phyloP scores from a whole-genome alignment of 176 grass and related monocot species.

The Otatea glauca region DNA sequence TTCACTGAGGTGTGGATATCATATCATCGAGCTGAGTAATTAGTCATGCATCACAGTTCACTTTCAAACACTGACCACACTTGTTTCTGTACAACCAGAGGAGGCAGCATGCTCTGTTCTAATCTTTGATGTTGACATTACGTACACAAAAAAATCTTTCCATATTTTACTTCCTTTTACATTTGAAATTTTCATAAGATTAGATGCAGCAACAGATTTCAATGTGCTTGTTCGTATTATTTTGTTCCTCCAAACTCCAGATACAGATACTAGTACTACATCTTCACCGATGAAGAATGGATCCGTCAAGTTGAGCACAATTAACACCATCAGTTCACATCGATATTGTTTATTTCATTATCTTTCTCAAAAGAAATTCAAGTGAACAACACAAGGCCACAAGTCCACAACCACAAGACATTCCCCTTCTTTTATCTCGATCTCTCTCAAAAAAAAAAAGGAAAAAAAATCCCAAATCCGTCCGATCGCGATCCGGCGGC shows the following conservation, averaged over 20 bases:
- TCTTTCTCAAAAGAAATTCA: background rate
- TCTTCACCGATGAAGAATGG: background rate
- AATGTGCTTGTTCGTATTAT: background rate
- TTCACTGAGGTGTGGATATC: too few species aligned
- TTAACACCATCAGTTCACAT: background rate
- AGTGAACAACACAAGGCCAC: background rate
- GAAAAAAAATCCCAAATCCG: background rate
- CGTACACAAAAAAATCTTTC: background rate
- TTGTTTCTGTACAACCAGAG: background rate
- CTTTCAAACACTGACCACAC: too few species aligned
- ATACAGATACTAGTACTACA: background rate
- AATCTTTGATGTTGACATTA: background rate
- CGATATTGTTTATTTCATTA: background rate
- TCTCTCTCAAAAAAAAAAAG: background rate
- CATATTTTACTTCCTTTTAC: background rate
- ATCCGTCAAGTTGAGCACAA: background rate
- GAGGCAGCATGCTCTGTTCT: too few species aligned
- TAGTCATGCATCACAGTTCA: too few species aligned
- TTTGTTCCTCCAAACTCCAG: background rate
- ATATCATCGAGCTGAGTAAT: too few species aligned
- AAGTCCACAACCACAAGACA: too few species aligned
- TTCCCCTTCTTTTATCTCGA: background rate
- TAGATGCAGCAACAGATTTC: background rate
- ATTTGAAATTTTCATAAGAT: background rate
- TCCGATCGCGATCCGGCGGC: constrained; percentile 35